Evolutionary conservation across 257 asterid species (phyloP).

Genomic region (Plectranthus barbatus): DNA sequence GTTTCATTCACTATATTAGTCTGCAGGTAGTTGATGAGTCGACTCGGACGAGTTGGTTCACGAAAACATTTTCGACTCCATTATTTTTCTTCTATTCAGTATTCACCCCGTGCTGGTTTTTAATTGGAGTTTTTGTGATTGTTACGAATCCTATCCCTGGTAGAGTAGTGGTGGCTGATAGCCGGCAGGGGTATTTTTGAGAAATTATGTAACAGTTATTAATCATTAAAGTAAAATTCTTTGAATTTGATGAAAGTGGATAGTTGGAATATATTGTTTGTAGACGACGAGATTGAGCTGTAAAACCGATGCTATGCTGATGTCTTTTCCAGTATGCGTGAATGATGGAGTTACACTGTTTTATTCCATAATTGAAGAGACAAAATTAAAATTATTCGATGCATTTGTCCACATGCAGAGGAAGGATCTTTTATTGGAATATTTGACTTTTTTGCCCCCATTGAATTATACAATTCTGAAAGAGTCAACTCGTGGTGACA

Average conservation of each 20-base stretch:
- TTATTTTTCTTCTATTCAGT: no score
- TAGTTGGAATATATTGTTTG: slow-evolving; percentile 4
- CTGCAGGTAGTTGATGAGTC: slow-evolving; percentile 17
- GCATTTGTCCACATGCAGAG: slow-evolving; percentile 7
- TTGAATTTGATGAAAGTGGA: no score
- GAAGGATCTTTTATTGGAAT: slow-evolving; percentile 4
- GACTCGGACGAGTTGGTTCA: slow-evolving; percentile 27
- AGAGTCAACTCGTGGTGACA: neutral
- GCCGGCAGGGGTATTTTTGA: no score
- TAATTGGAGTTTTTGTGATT: no score
- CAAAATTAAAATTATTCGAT: neutral
- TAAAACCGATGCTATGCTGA: slow-evolving; percentile 16
- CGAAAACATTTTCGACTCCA: no score
- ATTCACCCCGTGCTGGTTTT: no score
- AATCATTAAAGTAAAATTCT: no score
- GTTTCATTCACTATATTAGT: slow-evolving; percentile 8
- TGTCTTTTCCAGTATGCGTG: slow-evolving; percentile 20
- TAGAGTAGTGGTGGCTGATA: no score
- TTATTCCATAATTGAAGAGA: neutral
- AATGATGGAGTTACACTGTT: neutral
- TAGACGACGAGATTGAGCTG: slow-evolving; percentile 26
- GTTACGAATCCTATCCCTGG: no score
- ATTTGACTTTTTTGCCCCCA: neutral
- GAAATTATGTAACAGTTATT: no score
- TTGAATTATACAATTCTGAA: neutral